phyloP scores from a whole-genome alignment of 371 early-diverging fungal genomes.

The Funneliformis caledonium region DNA sequence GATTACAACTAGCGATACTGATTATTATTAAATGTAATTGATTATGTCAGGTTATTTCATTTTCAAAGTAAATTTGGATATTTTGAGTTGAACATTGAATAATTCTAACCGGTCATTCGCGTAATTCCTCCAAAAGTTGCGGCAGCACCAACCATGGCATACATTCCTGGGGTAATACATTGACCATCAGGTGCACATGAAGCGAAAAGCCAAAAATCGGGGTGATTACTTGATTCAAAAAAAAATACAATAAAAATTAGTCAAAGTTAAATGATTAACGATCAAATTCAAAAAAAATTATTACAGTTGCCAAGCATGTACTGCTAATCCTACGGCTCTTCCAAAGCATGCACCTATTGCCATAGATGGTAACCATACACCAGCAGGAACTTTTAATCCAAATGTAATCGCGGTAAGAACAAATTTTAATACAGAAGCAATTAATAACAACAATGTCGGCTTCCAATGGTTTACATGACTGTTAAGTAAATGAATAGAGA shows the following conservation, averaged over 20 bases:
- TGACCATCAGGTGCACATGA: constrained; percentile 61
- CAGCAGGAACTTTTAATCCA: constrained; percentile 80
- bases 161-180: constrained; percentile 92
- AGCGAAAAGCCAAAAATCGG: constrained; percentile 66
- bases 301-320: constrained; percentile 63
- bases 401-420: constrained; percentile 77
- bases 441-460: constrained; percentile 54
- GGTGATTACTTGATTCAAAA: constrained; percentile 44
- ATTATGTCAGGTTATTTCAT: background rate
- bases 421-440: constrained; percentile 71
- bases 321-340: constrained; percentile 73
- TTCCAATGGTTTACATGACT: constrained; percentile 44
- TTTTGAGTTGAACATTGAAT: background rate
- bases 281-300: background rate
- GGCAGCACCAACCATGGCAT: constrained; percentile 95
- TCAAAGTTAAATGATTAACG: background rate
- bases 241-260: background rate
- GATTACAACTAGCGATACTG: constrained; percentile 73
- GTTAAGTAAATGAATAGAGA: background rate
- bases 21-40: background rate
- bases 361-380: constrained; percentile 82
- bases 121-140: constrained; percentile 92
- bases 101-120: constrained; percentile 74
- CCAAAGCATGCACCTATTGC: constrained; percentile 81
- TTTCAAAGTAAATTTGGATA: background rate